These are phyloP conservation scores for Botryosphaeria dothidea DNA, from an alignment of 2,329 filamentous ascomycete genomes.

Conservation along the genomic window DNA sequence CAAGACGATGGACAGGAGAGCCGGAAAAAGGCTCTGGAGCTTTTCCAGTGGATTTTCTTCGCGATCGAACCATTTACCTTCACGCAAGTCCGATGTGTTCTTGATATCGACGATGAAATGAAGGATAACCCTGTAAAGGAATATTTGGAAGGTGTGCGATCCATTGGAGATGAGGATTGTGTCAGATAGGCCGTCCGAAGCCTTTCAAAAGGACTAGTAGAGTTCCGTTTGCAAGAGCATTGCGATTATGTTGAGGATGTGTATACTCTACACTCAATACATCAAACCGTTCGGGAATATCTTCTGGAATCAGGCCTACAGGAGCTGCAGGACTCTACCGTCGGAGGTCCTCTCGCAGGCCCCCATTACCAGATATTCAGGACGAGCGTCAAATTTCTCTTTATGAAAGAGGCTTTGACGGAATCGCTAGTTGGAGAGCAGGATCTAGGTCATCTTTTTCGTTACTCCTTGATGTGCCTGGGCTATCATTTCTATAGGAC, in stretches of 20 bases:
- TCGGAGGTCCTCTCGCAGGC: no score
- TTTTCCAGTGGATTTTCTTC: background rate
- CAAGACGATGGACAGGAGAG: background rate
- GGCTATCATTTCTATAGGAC: no score
- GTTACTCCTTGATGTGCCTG: no score
- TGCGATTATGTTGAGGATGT: no score
- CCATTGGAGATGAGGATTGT: background rate
- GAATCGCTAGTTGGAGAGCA: no score
- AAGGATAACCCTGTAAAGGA: background rate
- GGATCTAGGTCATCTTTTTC: no score
- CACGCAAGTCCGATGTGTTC: background rate
- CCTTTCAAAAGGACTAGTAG: background rate
- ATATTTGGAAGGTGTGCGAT: background rate
- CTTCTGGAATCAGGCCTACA: background rate
- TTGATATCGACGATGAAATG: background rate
- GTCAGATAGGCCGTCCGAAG: background rate
- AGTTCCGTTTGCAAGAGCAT: background rate
- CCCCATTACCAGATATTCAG: no score
- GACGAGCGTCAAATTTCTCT: no score
- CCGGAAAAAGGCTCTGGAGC: background rate
- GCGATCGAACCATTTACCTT: background rate
- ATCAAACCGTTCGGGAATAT: background rate
- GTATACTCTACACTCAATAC: background rate
- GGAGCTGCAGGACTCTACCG: no score
- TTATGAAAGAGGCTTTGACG: no score